Conservation (phyloP, 2,329 filamentous ascomycete genomes). For the Polychaeton citri region DNA sequence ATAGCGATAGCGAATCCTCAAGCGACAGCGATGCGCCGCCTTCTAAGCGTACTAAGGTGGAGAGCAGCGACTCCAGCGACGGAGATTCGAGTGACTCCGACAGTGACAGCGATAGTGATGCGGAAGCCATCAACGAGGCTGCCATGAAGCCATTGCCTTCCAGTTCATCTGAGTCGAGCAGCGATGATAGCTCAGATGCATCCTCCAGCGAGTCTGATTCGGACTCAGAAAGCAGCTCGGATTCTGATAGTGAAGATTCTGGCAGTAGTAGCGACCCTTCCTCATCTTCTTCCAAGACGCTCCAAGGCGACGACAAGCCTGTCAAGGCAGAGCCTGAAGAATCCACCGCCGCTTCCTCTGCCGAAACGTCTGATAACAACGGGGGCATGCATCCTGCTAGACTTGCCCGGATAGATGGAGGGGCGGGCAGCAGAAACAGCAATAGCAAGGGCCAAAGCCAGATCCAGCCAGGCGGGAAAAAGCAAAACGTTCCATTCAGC, state of each 20-base stretch:
- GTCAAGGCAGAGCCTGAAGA: conserved; percentile 1
- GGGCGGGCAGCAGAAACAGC: neutral
- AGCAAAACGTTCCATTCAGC: conserved; percentile 58
- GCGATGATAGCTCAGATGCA: conserved; percentile 6
- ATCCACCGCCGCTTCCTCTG: conserved; percentile 11
- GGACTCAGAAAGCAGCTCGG: conserved; percentile 9
- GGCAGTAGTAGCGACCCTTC: neutral
- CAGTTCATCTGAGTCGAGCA: conserved; percentile 4
- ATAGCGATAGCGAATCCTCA: conserved; percentile 1
- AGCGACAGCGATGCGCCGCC: neutral
- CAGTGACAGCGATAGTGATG: conserved; percentile 8
- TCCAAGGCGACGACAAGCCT: neutral
- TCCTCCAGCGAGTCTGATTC: conserved; percentile 8
- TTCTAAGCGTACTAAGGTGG: conserved; percentile 2
- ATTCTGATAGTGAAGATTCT: conserved; percentile 7
- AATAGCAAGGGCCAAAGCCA: too few relatives aligned
- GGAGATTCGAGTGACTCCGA: conserved; percentile 6
- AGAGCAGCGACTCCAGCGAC: conserved; percentile 4
- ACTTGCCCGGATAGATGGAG: neutral
- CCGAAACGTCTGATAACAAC: conserved; percentile 9
- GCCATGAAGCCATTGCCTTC: conserved; percentile 2
- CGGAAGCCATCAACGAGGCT: neutral
- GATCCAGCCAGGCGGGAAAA: conserved; percentile 28
- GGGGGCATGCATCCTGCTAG: neutral
- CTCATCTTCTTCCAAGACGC: neutral